Evolutionary conservation across 2,329 filamentous ascomycete genomes (phyloP), one percentile per base, ranked within the genome.

Genomic region (Diatrype stigma): DNA sequence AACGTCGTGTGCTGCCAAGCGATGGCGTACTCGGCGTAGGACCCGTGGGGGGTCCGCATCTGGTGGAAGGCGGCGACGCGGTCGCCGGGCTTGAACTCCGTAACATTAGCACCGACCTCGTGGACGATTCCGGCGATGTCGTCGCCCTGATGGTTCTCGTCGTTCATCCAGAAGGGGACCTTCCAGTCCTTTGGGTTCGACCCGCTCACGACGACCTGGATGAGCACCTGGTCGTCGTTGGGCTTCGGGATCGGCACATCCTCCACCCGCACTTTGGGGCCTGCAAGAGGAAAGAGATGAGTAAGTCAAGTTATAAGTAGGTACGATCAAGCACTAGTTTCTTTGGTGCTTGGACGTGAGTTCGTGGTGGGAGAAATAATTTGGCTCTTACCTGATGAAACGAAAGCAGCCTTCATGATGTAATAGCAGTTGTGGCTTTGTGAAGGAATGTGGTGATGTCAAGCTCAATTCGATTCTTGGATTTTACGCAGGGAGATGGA

Each of bases 1-100:
- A 84, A 83, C 0, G 81, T 83, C 0, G 80, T 80, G 57, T 79
- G 71, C 32, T 74, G 72, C 66, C 72, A 77, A 0, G 77, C 75
- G 11, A 85, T 66, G 2, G 81, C 78, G 56, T 85, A 86, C 60
- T 86, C 82, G 3, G 82, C 84, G 53, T 77, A 87, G 7, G 71
- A 75, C 2, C 84, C 84, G 34, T 73, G 62, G 0, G 74, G 70
- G 0, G 68, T 67, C 42, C 66, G 57, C 73, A 85, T 83, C 54
- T 80, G 68, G 50, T 78, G 75, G 47, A 76, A 77, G 0, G 72
- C 73, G 0, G 71, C 73, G 22, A 79, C 76, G 28, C 76, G 69
- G 51, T 78, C 75, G 16, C 75, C 76, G 3, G 56, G 53, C 46
- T 75, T 76, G 72, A 84, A 84, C 57, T 82, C 81, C 50, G 66